phyloP scores from a whole-genome alignment of 2,329 filamentous ascomycete species.

The Penicillium hesseltinei region DNA sequence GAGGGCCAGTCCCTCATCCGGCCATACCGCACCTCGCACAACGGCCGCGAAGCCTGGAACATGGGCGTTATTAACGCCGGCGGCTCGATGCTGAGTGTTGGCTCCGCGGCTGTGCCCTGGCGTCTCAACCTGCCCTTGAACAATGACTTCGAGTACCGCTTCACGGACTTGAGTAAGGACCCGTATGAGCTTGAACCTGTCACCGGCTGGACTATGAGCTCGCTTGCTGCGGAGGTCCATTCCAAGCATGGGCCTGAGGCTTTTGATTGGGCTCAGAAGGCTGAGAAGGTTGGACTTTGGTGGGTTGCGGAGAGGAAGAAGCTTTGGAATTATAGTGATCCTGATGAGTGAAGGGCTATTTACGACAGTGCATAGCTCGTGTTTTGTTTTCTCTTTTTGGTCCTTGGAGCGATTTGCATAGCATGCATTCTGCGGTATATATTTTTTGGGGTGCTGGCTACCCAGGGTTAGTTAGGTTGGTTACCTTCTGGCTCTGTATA shows the following conservation, averaged over 20 bases:
- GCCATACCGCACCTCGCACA: conserved; percentile 35
- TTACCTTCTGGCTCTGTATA: not conserved
- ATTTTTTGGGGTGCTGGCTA: not conserved
- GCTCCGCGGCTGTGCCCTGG: conserved; percentile 73
- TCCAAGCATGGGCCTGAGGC: conserved; percentile 32
- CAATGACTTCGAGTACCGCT: conserved; percentile 59
- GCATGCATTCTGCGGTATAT: not conserved
- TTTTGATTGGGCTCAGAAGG: conserved; percentile 36
- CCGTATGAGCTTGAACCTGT: conserved; percentile 34
- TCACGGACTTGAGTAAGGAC: conserved; percentile 35
- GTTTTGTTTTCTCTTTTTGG: not conserved
- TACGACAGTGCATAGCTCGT: not conserved
- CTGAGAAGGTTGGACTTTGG: conserved; percentile 38
- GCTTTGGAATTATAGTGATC: conserved; percentile 23
- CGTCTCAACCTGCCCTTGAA: conserved; percentile 70
- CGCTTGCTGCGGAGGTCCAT: conserved; percentile 27
- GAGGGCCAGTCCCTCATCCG: conserved; percentile 49
- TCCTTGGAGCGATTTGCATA: conserved; percentile 1
- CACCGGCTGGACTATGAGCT: conserved; percentile 30
- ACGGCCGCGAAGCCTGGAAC: conserved; percentile 37
- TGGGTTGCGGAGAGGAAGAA: conserved; percentile 38
- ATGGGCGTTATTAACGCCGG: conserved; percentile 35
- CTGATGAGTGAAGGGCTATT: not conserved
- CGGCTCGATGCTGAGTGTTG: conserved; percentile 57
- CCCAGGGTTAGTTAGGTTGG: not conserved